Percentiles rank a stretch among this genome's conserved stretches.
phyloP scores from a whole-genome alignment of 768 basidiomycete genomes.

The Lactifluus piperatus region DNA sequence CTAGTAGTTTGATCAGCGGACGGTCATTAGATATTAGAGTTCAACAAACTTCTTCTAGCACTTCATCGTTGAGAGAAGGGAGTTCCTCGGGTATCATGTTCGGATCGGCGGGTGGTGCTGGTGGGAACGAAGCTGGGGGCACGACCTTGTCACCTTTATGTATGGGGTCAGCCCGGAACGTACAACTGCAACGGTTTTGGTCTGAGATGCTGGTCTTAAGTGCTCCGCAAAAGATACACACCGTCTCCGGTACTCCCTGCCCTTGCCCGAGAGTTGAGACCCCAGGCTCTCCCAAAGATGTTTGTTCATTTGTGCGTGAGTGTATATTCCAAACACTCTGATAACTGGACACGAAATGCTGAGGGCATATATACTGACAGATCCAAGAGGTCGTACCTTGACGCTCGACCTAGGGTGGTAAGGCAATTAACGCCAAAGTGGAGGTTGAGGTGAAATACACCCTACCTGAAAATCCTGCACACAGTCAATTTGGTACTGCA shows the following conservation, averaged over 20 bases:
- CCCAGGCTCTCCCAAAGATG: conserved; percentile 41
- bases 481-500: conserved; percentile 24
- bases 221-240: conserved; percentile 18
- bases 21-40: not conserved
- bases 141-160: conserved; percentile 36
- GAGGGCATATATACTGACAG: not conserved
- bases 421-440: not conserved
- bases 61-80: conserved; percentile 35
- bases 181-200: conserved; percentile 35
- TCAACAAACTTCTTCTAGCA: conserved; percentile 37
- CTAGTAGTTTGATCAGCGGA: conserved; percentile 25
- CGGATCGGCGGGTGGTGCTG: conserved; percentile 24
- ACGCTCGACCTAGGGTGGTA: conserved; percentile 27
- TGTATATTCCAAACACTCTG: conserved; percentile 43
- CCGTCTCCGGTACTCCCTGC: conserved; percentile 48
- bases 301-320: conserved; percentile 37
- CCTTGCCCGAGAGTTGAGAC: conserved; percentile 33
- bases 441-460: not conserved
- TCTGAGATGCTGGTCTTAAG: too few relatives aligned
- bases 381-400: conserved; percentile 27
- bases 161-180: conserved; percentile 31
- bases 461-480: conserved; percentile 17
- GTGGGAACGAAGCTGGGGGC: conserved; percentile 45
- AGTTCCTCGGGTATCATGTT: conserved; percentile 13
- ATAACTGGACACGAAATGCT: conserved; percentile 29